A percentile compares a stretch with the other conserved stretches of the same genome.
Conservation (phyloP, 805 yeast species). For the Jamesozyma piceae region DNA sequence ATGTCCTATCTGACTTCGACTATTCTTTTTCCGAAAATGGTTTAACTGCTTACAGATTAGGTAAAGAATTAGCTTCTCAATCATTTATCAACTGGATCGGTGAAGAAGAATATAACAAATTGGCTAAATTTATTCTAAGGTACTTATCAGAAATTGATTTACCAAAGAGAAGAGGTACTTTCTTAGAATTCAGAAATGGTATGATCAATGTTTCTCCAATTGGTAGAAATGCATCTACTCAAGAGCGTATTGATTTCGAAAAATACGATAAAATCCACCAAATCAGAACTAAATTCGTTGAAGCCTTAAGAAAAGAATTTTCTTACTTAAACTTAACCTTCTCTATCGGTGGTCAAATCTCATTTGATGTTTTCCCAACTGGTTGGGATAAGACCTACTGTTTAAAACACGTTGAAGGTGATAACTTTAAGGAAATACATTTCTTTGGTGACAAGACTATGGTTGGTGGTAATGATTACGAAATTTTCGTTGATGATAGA, state of each 20-base stretch:
- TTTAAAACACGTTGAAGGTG: slow-evolving; percentile 80
- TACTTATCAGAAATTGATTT: slow-evolving; percentile 80
- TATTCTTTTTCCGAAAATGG: slow-evolving; percentile 97
- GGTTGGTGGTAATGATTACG: slow-evolving; percentile 97
- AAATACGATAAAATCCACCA: slow-evolving; percentile 69
- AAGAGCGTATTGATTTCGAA: slow-evolving; percentile 90
- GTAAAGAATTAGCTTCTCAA: slow-evolving; percentile 82
- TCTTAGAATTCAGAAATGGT: slow-evolving; percentile 97
- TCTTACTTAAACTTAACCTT: slow-evolving; percentile 79
- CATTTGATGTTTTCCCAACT: slow-evolving; percentile 98
- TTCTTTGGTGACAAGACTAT: slow-evolving; percentile 98
- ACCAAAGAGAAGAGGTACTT: slow-evolving; percentile 98
- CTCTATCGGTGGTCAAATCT: slow-evolving; percentile 98
- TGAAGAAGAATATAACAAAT: slow-evolving; percentile 83
- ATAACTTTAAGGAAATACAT: slow-evolving; percentile 81
- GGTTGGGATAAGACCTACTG: slow-evolving; percentile 99
- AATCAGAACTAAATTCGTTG: slow-evolving; percentile 76
- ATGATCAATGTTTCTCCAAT: slow-evolving; percentile 97
- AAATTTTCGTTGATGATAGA: slow-evolving; percentile 85
- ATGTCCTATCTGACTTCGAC: slow-evolving; percentile 74
- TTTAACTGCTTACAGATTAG: slow-evolving; percentile 89
- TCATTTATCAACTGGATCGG: slow-evolving; percentile 95
- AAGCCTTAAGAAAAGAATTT: slow-evolving; percentile 75
- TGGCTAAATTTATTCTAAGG: slow-evolving; percentile 74
- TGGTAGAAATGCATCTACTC: slow-evolving; percentile 94